Base-by-base conservation (phyloP, 108 stramenopile species). In the Cyclostephanos tholiformis region DNA sequence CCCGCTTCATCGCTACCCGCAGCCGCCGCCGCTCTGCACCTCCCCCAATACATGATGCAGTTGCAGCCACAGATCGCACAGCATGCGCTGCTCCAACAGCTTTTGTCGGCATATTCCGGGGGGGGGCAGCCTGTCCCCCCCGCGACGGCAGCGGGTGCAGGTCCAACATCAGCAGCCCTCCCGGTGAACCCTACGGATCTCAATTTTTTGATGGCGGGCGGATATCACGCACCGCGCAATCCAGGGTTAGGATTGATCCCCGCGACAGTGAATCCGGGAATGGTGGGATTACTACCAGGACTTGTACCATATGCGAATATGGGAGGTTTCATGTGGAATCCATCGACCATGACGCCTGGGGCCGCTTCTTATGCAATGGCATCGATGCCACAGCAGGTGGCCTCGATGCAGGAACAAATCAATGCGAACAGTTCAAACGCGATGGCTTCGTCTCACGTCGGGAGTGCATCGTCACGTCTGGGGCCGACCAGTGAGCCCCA, bases 321-420 rank as follows among this genome's bases (percentile, higher is more conserved):
- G 53, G 53, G 53, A 55, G 26, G 26, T 55, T 55, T 55, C 26
- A 13, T 27, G 26, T 46, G 44, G 44, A 25, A 55, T 55, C 53
- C 53, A 25, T 55, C 53, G 26, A 9, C 23, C 13, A 55, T 55
- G 23, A 27, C 23, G 23, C 53, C 53, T 23, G 10, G 9, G 11
- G 26, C 53, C 22, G 26, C 26, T 27, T 27, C 23, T 26, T 27
- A 55, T 55, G 53, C 53, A 26, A 55, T 55, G 53, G 53, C 53
- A 55, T 27, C 53, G 53, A 26, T 26, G 53, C 53, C 53, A 1
- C 53, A 55, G 10, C 53, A 55, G 26, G 0, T 27, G 10, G 53
- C 53, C 1, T 0, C 23, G 10, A 26, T 55, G 13, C 53, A 55
- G 53, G 53, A 55, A 55, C 53, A 55, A 26, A n/a, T 53, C 14